phyloP scores from a whole-genome alignment of 352 stramenopile genomes.

The Peronospora belbahrii region DNA sequence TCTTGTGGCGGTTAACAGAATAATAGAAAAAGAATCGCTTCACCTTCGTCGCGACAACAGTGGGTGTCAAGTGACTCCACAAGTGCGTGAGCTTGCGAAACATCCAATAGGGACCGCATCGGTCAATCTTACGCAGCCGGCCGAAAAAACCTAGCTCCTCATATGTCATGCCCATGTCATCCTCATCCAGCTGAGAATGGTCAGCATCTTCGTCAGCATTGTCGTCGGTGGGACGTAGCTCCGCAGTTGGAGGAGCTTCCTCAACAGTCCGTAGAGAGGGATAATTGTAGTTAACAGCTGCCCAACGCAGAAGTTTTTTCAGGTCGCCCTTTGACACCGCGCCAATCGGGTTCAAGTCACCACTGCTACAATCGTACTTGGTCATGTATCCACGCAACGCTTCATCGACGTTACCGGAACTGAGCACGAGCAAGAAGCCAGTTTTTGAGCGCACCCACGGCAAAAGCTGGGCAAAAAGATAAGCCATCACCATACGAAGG shows the following conservation, averaged over 20 bases:
- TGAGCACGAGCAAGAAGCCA: constrained; percentile 97
- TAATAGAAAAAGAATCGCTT: constrained; percentile 99
- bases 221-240: constrained; percentile 90
- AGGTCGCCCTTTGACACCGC: constrained; percentile 94
- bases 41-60: constrained; percentile 76
- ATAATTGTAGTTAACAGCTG: constrained; percentile 88
- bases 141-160: constrained; percentile 95
- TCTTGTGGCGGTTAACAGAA: constrained; percentile 98
- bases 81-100: constrained; percentile 79
- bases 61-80: constrained; percentile 84
- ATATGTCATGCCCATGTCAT: constrained; percentile 99
- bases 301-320: constrained; percentile 94
- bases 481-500: constrained; percentile 97
- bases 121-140: constrained; percentile 91
- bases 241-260: constrained; percentile 91
- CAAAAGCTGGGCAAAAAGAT: constrained; percentile 96
- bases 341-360: constrained; percentile 98
- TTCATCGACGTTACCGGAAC: constrained; percentile 98
- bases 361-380: constrained; percentile 99
- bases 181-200: constrained; percentile 95
- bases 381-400: constrained; percentile 98
- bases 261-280: constrained; percentile 88
- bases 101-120: constrained; percentile 94
- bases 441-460: constrained; percentile 92
- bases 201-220: constrained; percentile 48